Evolutionary conservation across 208 protist species (phyloP), one percentile per base, ranked within the genome.

Genomic region (Wallacemonas collosoma): DNA sequence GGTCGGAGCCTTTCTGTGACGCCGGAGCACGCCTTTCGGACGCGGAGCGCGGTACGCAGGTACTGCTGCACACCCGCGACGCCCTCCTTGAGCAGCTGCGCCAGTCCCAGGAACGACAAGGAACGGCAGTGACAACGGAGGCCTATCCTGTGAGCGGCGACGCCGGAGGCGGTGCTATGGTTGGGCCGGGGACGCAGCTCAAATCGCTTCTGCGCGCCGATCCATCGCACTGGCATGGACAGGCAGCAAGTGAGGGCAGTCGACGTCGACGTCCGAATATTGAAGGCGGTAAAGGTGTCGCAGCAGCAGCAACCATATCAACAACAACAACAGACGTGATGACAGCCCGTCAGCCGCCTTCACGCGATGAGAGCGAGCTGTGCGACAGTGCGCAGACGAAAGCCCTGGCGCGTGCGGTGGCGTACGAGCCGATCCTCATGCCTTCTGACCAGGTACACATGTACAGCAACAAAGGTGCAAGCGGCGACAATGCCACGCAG

Each of bases 11-110:
- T 17, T 5, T n/a, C 51, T 41, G 36, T 65, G 17, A 4, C 4
- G 15, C 3, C 15, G 8, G 45, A 50, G 45, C 8, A 50, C 45
- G n/a, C 60, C 4, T 3, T 4, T 26, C 43, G 8, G 40, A 48
- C 15, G 43, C 41, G 4, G 60, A 65, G 60, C 60, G 40, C 43
- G 60, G 60, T 3, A 65, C 60, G 17, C n/a, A 65, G 60, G 41
- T 65, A 3, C 38, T 65, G n/a, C 60, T 38, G 39, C 36, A 38
- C 60, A 50, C 60, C 3, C 60, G 60, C 1, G 60, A 65, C 14
- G 40, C 17, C 6, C 60, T 65, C 4, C 60, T 65, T 5, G 60
- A 44, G n/a, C 14, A n/a, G 0, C 60, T 65, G 60, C 60, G 60
- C 3, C 41, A 3, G 14, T 45, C 60, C 14, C 60, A 65, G n/a